phyloP scores from a whole-genome alignment of 495 filamentous ascomycete species.

The Trichocladium uniseriatum region DNA sequence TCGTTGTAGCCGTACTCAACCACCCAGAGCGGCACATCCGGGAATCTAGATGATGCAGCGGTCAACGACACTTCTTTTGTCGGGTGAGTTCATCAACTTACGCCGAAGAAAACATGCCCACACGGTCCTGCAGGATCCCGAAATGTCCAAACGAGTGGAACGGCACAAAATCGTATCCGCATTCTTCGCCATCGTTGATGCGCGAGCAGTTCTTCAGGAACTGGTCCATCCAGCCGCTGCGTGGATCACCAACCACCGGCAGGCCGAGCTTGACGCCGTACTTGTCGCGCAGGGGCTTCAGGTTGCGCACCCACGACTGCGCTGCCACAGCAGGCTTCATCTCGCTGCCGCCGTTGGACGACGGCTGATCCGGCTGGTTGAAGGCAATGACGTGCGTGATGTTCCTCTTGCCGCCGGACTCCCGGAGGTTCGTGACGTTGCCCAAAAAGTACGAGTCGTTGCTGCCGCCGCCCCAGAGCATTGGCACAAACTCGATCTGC shows the following conservation, averaged over 20 bases:
- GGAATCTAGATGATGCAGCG: too few species aligned
- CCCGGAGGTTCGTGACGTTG: constrained; percentile 34
- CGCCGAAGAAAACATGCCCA: constrained; percentile 22
- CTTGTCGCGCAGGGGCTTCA: constrained; percentile 45
- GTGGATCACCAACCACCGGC: constrained; percentile 41
- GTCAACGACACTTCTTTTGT: too few species aligned
- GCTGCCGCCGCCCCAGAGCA: constrained; percentile 50
- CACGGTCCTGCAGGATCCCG: constrained; percentile 39
- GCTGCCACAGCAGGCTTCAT: constrained; percentile 45
- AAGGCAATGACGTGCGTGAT: constrained; percentile 51
- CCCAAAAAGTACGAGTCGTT: constrained; percentile 39
- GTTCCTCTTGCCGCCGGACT: constrained; percentile 28
- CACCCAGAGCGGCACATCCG: constrained; percentile 47
- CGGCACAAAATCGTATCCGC: constrained; percentile 54
- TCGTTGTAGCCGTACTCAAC: constrained; percentile 46
- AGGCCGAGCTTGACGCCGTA: constrained; percentile 43
- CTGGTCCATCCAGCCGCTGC: constrained; percentile 43
- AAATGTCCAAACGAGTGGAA: constrained; percentile 60
- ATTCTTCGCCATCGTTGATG: constrained; percentile 22
- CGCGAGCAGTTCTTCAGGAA: constrained; percentile 41
- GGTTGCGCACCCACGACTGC: constrained; percentile 44
- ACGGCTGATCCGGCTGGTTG: constrained; percentile 53
- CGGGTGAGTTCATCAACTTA: constrained; percentile 1
- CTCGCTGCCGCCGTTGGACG: constrained; percentile 41
- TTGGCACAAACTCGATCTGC: constrained; percentile 53